phyloP scores from a whole-genome alignment of 495 filamentous ascomycete genomes.

The Trichocladium antarcticum region DNA sequence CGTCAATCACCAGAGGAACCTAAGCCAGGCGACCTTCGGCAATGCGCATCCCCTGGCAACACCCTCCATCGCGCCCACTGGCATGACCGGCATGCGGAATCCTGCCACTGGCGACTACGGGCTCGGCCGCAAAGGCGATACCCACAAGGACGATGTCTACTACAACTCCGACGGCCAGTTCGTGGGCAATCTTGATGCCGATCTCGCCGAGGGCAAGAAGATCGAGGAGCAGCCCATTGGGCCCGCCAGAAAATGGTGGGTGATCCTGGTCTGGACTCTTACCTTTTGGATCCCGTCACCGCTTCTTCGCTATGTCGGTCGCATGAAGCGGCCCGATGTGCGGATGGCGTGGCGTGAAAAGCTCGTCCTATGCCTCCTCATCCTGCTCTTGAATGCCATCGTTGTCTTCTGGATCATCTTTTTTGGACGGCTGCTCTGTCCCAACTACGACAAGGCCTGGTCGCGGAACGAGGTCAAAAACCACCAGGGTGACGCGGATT shows the following conservation, averaged over 20 bases:
- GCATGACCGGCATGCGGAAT: conserved; percentile 54
- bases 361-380: conserved; percentile 67
- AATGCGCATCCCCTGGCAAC: conserved; percentile 38
- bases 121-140: conserved; percentile 74
- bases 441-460: conserved; percentile 88
- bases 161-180: conserved; percentile 53
- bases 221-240: conserved; percentile 60
- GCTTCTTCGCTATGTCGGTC: conserved; percentile 62
- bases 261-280: conserved; percentile 65
- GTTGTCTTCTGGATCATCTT: conserved; percentile 89
- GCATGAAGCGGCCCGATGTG: conserved; percentile 96
- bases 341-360: conserved; percentile 97
- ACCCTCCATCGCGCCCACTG: conserved; percentile 63
- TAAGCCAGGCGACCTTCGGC: conserved; percentile 46
- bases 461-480: conserved; percentile 54
- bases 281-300: conserved; percentile 97
- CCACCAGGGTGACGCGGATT: conserved; percentile 64
- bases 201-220: conserved; percentile 62
- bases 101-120: conserved; percentile 68
- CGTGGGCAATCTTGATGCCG: conserved; percentile 52
- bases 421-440: conserved; percentile 77
- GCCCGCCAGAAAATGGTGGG: conserved; percentile 60
- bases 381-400: conserved; percentile 68
- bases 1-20: conserved; percentile 49
- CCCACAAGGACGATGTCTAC: conserved; percentile 57